Conservation (phyloP, 768 basidiomycete species). For the Terana coerulea region DNA sequence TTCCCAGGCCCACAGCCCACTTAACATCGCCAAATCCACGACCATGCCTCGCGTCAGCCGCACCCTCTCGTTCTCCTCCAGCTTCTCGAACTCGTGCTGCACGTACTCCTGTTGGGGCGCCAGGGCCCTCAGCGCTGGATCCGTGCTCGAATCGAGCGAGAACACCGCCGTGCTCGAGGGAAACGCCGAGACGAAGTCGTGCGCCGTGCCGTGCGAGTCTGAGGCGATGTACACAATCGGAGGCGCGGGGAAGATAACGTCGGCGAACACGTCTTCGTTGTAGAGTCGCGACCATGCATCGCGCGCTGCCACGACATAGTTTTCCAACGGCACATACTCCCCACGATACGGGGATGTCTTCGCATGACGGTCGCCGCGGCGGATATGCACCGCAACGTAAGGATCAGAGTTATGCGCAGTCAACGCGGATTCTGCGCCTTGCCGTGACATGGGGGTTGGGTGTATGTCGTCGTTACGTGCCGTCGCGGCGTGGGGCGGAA, state of each 20-base stretch:
- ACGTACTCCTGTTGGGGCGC: slow-evolving; percentile 52
- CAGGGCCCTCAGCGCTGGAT: slow-evolving; percentile 40
- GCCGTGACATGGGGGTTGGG: background rate
- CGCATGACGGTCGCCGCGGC: slow-evolving; percentile 55
- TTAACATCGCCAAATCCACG: slow-evolving; percentile 64
- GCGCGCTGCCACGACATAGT: slow-evolving; percentile 42
- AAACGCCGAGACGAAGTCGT: slow-evolving; percentile 41
- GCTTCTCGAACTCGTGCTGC: slow-evolving; percentile 45
- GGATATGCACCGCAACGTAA: slow-evolving; percentile 60
- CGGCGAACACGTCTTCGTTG: slow-evolving; percentile 21
- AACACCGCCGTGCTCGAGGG: slow-evolving; percentile 34
- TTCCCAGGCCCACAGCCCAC: slow-evolving; percentile 53
- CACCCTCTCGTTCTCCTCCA: slow-evolving; percentile 39
- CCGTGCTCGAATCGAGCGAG: slow-evolving; percentile 40
- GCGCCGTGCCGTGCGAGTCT: slow-evolving; percentile 45
- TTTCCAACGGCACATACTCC: slow-evolving; percentile 44
- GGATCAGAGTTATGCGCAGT: slow-evolving; percentile 18
- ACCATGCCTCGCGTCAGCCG: slow-evolving; percentile 59
- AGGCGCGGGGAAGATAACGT: slow-evolving; percentile 19
- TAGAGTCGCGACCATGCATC: slow-evolving; percentile 37
- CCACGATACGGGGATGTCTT: slow-evolving; percentile 40
- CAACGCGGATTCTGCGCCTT: slow-evolving; percentile 7
- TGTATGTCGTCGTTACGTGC: slow-evolving; percentile 9
- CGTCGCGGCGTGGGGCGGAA: slow-evolving; percentile 1
- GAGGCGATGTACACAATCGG: slow-evolving; percentile 57